A percentile compares a stretch with the other conserved stretches of the same genome.
Evolutionary conservation across 805 yeast species (phyloP).

Genomic region (Cyberlindnera xylosilytica): DNA sequence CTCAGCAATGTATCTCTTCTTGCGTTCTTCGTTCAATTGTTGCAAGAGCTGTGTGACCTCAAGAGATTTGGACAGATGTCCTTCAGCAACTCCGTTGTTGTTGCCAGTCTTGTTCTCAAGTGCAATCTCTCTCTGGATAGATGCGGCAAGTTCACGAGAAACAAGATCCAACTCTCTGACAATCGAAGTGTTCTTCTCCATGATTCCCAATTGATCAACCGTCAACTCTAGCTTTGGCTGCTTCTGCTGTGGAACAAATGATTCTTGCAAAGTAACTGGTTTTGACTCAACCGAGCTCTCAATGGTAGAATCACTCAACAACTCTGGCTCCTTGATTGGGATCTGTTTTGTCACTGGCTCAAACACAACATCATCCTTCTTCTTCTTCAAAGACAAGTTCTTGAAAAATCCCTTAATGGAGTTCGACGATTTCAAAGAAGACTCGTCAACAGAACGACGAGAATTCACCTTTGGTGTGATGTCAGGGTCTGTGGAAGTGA

Average conservation of each 20-base stretch:
- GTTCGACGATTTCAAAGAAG: constrained; percentile 18
- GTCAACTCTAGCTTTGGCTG: constrained; percentile 39
- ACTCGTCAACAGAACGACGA: constrained; percentile 9
- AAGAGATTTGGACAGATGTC: constrained; percentile 33
- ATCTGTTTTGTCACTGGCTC: constrained; percentile 18
- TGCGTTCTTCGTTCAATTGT: constrained; percentile 60
- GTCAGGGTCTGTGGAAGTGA: constrained; percentile 4
- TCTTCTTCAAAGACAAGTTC: constrained; percentile 21
- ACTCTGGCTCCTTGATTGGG: constrained; percentile 9
- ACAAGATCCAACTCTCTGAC: constrained; percentile 64
- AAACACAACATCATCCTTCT: constrained; percentile 13
- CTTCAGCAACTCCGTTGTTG: constrained; percentile 30
- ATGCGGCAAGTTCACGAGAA: constrained; percentile 68
- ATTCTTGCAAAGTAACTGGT: background rate
- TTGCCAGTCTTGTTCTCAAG: constrained; percentile 44
- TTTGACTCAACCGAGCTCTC: constrained; percentile 5
- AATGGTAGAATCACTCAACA: constrained; percentile 7
- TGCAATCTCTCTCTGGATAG: constrained; percentile 65
- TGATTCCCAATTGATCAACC: constrained; percentile 58
- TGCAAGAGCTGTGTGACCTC: constrained; percentile 52
- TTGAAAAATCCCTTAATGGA: constrained; percentile 25
- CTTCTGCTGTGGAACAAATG: constrained; percentile 2
- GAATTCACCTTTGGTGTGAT: constrained; percentile 6
- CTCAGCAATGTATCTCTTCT: constrained; percentile 65
- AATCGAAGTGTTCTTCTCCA: constrained; percentile 56